Evolutionary conservation across 148 eudicot species (phyloP).

Genomic region (Rhododendron williamsianum): DNA sequence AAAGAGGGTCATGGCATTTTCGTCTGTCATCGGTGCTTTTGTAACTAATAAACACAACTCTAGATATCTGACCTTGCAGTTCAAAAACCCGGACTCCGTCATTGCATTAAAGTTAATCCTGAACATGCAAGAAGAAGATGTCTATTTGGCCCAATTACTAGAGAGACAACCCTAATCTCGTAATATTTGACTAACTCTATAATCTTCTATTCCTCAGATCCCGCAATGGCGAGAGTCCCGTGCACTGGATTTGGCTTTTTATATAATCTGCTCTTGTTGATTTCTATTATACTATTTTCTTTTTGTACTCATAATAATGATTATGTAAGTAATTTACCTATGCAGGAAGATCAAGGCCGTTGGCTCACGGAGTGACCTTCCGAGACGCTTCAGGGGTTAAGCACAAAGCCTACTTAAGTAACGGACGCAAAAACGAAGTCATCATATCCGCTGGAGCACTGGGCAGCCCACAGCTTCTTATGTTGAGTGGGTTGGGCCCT

Average conservation of each 20-base stretch:
- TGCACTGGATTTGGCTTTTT: too few species aligned
- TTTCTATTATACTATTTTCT: too few species aligned
- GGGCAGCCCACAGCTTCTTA: conserved; percentile 86
- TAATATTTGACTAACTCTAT: too few species aligned
- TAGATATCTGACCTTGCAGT: too few species aligned
- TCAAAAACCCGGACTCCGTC: too few species aligned
- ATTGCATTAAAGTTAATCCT: too few species aligned
- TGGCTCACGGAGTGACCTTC: conserved; percentile 63
- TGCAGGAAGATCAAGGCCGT: conserved; percentile 49
- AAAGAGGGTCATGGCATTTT: too few species aligned
- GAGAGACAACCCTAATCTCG: neutral
- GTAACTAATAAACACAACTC: too few species aligned
- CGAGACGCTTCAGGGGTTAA: conserved; percentile 47
- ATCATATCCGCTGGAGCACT: conserved; percentile 77
- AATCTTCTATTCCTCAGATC: neutral
- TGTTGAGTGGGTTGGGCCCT: conserved; percentile 91
- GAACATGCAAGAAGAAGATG: too few species aligned
- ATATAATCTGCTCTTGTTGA: neutral
- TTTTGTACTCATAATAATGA: neutral
- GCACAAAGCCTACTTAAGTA: conserved; percentile 56
- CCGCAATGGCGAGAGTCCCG: too few species aligned
- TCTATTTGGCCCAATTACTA: neutral
- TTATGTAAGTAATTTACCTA: neutral
- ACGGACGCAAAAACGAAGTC: conserved; percentile 52
- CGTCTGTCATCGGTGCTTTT: too few species aligned